These are phyloP conservation scores for Stevia rebaudiana DNA, from an alignment of 140 eudicot genomes.

Conservation along the genomic window DNA sequence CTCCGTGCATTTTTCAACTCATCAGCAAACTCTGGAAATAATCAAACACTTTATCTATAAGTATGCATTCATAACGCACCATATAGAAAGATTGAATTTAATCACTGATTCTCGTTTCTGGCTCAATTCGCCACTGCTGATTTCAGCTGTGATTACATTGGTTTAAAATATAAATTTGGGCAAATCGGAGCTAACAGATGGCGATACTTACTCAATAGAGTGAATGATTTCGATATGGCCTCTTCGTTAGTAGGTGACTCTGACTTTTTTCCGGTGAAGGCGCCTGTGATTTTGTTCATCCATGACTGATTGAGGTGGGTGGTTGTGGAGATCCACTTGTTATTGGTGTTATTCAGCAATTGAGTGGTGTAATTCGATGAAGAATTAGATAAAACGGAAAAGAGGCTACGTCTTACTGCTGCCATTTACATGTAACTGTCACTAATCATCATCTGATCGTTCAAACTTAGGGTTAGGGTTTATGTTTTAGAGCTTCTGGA, in stretches of 20 bases:
- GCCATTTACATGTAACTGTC: slow-evolving; percentile 26
- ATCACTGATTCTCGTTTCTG: not conserved
- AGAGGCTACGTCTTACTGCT: slow-evolving; percentile 26
- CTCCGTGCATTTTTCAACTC: slow-evolving; percentile 66
- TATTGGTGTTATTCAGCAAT: slow-evolving; percentile 6
- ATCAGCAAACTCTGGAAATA: slow-evolving; percentile 73
- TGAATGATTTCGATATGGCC: slow-evolving; percentile 39
- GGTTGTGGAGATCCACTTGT: slow-evolving; percentile 51
- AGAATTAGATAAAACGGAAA: slow-evolving; percentile 15
- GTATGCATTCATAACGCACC: not conserved
- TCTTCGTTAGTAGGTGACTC: slow-evolving; percentile 29
- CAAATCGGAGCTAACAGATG: slow-evolving; percentile 6
- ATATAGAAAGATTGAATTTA: not conserved
- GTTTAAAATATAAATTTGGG: not conserved
- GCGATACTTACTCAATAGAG: slow-evolving; percentile 49
- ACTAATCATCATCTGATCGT: not conserved
- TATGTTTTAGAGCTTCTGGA: slow-evolving; percentile 17
- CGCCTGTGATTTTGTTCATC: slow-evolving; percentile 74
- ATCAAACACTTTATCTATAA: slow-evolving; percentile 11
- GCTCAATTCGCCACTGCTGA: slow-evolving; percentile 7
- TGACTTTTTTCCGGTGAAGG: slow-evolving; percentile 50
- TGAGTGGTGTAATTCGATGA: slow-evolving; percentile 13
- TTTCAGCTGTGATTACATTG: slow-evolving; percentile 8
- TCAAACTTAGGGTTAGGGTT: slow-evolving; percentile 24
- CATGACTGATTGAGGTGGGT: slow-evolving; percentile 48